phyloP scores from a whole-genome alignment of 257 asterid genomes.

The Solanum corneliomulleri region DNA sequence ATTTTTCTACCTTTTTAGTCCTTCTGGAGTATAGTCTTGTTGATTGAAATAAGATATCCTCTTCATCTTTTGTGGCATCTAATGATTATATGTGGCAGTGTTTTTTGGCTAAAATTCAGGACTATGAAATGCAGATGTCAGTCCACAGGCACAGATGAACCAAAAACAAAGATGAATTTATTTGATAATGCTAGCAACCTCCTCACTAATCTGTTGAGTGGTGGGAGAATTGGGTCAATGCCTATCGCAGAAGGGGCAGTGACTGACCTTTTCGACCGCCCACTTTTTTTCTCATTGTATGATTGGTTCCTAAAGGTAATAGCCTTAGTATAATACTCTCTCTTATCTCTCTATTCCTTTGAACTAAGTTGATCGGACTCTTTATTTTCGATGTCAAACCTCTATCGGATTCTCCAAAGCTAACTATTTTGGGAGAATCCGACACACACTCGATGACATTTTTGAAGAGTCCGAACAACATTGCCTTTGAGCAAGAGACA shows the following conservation, averaged over 20 bases:
- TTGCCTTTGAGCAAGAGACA: background rate
- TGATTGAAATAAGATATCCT: background rate
- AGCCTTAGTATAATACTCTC: background rate
- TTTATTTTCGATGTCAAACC: background rate
- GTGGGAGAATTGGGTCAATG: constrained; percentile 71
- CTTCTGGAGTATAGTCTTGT: background rate
- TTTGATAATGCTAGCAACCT: constrained; percentile 90
- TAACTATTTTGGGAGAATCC: background rate
- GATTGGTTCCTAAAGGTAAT: constrained; percentile 93
- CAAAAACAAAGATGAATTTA: constrained; percentile 44
- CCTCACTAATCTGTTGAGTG: constrained; percentile 84
- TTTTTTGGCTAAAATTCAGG: background rate
- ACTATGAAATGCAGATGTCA: constrained; percentile 50
- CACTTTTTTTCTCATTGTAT: constrained; percentile 78
- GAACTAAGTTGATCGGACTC: background rate
- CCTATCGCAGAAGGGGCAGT: constrained; percentile 96
- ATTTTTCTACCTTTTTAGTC: background rate
- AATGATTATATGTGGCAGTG: background rate
- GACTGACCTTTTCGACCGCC: constrained; percentile 80
- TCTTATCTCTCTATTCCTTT: background rate
- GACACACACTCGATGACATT: background rate
- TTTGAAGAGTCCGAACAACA: background rate
- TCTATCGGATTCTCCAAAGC: background rate
- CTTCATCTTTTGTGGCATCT: background rate
- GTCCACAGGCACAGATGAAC: constrained; percentile 50